Conservation (phyloP, 2,329 filamentous ascomycete species). For the Cyphellophora europaea region DNA sequence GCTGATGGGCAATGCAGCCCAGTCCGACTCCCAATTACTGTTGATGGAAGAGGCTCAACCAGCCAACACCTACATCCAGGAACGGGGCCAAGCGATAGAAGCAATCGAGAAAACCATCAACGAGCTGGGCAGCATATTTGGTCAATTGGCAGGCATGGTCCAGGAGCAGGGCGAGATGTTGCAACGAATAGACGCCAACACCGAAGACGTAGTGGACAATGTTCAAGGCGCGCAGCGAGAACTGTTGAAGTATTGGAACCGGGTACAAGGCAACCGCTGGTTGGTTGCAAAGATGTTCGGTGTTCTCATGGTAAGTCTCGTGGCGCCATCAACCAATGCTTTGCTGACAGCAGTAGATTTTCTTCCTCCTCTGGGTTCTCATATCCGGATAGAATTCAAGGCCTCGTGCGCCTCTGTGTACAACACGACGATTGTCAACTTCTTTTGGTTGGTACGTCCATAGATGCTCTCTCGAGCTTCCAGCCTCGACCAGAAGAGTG, state of each 20-base stretch:
- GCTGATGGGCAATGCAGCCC: slow-evolving; percentile 37
- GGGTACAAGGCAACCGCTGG: slow-evolving; percentile 92
- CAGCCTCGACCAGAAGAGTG: too few relatives aligned
- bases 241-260: slow-evolving; percentile 91
- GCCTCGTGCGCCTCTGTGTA: too few relatives aligned
- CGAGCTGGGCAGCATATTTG: slow-evolving; percentile 86
- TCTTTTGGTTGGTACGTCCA: too few relatives aligned
- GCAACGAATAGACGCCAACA: slow-evolving; percentile 80
- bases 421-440: too few relatives aligned
- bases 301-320: slow-evolving; percentile 61
- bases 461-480: too few relatives aligned
- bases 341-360: slow-evolving; percentile 45
- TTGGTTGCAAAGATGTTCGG: slow-evolving; percentile 73
- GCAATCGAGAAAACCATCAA: slow-evolving; percentile 92
- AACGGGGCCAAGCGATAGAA: slow-evolving; percentile 90
- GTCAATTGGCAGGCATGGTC: slow-evolving; percentile 92
- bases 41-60: slow-evolving; percentile 89
- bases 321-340: background rate
- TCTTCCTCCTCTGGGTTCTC: slow-evolving; percentile 68
- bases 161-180: slow-evolving; percentile 97
- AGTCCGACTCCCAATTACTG: slow-evolving; percentile 77
- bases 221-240: slow-evolving; percentile 95
- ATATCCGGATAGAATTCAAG: slow-evolving; percentile 38
- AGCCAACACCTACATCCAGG: slow-evolving; percentile 81
- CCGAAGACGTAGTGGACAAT: slow-evolving; percentile 95